Evolutionary conservation across 2,329 filamentous ascomycete genomes (phyloP), one percentile per base, ranked within the genome.

Genomic region (Penicillium sp.): DNA sequence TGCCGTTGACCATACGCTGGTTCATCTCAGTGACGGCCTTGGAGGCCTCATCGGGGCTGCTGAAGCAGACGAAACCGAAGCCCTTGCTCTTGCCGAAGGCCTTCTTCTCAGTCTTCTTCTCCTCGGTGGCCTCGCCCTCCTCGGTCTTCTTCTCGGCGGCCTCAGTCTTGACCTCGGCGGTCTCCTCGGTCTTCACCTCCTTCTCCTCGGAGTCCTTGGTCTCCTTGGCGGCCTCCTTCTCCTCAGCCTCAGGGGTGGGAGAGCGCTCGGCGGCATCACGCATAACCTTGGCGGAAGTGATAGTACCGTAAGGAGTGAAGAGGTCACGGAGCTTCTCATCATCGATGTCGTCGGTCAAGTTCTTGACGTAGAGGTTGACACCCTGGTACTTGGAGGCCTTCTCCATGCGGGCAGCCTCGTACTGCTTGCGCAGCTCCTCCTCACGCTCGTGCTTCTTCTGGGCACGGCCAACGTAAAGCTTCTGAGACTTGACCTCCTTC

Each of bases 371-470:
- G 43, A 98, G 81, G 78, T 98, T 98, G 72, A 98, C 93, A 61
- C 93, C 93, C 77, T 95, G 89, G 76, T 98, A 98, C 79, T 98
- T 98, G 77, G 83, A 94, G 71, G 89, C 90, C 80, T 98, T 98
- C 81, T 98, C 93, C 64, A 94, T 80, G 65, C 93, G 91, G 64
- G 89, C 89, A 66, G 91, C 91, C 75, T 98, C 93, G 73, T 98
- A 97, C 67, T 95, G 95, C 80, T 88, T 95, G 77, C 93, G 90
- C 54, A 98, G 84, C 76, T 98, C 93, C 77, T 98, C 93, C 78
- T 98, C 93, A 66, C 93, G 93, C 79, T 98, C 93, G 71, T 97
- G 93, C 81, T 98, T 98, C 87, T 98, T 98, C 80, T 97, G 93
- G 51, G 93, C 93, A 71, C 93, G 90, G 62, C 93, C 93, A 61